phyloP scores from a whole-genome alignment of 2,329 filamentous ascomycete genomes.

The Fusarium pininemorale region DNA sequence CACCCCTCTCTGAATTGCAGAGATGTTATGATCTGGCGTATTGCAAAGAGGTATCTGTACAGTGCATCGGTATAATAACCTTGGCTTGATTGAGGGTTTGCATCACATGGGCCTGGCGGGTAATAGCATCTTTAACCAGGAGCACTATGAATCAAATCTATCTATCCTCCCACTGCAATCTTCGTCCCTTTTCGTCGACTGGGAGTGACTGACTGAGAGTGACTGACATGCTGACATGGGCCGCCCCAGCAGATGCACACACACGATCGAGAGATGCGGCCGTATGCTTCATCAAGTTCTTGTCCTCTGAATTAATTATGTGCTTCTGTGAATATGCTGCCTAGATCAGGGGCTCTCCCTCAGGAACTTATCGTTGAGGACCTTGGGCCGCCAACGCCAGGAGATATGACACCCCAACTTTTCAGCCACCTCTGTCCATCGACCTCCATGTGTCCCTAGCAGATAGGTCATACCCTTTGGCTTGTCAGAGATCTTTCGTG shows the following conservation, averaged over 20 bases:
- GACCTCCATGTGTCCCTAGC: conserved; percentile 17
- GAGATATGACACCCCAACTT: conserved; percentile 13
- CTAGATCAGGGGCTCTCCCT: background rate
- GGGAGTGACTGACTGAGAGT: background rate
- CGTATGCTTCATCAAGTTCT: conserved; percentile 24
- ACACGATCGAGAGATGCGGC: conserved; percentile 27
- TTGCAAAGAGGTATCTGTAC: conserved; percentile 12
- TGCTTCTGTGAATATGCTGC: background rate
- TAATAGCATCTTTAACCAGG: conserved; percentile 23
- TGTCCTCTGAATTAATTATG: background rate
- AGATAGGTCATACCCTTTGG: conserved; percentile 21
- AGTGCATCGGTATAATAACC: background rate
- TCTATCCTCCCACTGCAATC: background rate
- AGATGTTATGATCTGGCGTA: conserved; percentile 28
- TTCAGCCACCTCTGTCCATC: conserved; percentile 1
- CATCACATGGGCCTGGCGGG: conserved; percentile 17
- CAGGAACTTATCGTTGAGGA: background rate
- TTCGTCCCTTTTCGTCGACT: conserved; percentile 4
- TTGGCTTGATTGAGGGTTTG: conserved; percentile 28
- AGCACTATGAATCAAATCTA: background rate
- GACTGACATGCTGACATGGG: background rate
- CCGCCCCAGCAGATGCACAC: conserved; percentile 10
- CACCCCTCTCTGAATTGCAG: conserved; percentile 27
- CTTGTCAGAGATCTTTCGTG: conserved; percentile 10
- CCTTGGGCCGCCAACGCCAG: conserved; percentile 10